Base-by-base conservation (phyloP, 305 asterid species). In the Fraxinus latifolia region DNA sequence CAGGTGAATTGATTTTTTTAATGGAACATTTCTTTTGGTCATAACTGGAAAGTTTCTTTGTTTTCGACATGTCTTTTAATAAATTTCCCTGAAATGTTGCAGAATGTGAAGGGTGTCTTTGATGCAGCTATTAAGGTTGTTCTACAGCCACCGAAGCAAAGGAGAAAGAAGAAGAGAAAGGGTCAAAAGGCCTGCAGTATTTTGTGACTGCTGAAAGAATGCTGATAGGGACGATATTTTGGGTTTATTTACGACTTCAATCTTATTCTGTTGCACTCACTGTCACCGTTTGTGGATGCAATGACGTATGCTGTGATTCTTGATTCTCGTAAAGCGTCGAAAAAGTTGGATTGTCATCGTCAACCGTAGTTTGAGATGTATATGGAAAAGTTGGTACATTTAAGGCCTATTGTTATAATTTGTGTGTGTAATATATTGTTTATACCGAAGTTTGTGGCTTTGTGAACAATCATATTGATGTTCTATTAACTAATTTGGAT, bases 61-160 rank as follows among this genome's bases (percentile, higher is more conserved):
- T 58, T 74, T 19, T 58, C 29, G 29, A 58, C 14, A 47, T 34
- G 33, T 21, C 17, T 82, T 50, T 44, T 25, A 25, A 67, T 29
- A 67, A 27, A 9, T 47, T 15, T 31, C 77, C 36, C 32, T 15
- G 19, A 73, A 17, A 33, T 4, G 12, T 1, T 23, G 85, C 93
- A 90, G 93, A 89, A 91, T 83, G 91, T 91, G 86, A 91, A 91
- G 83, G 92, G 84, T 7, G 95, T 90, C 74, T 91, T 92, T 33
- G 95, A 90, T 84, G 92, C 93, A 0, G 95, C 95, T 19, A 92
- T 92, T 36, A 90, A 90, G 88, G 88, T 92, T 19, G 97, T 91
- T 7, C 82, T 92, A 81, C 90, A 87, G 82, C 97, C 97, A 27
- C 93, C 97, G 6, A 91, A 88, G 84, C 93, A 88, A 21, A 87